Percentiles rank a stretch among this genome's conserved stretches.
Evolutionary conservation across 306 rosid species (phyloP).

Genomic region (Hippophae tibetana): DNA sequence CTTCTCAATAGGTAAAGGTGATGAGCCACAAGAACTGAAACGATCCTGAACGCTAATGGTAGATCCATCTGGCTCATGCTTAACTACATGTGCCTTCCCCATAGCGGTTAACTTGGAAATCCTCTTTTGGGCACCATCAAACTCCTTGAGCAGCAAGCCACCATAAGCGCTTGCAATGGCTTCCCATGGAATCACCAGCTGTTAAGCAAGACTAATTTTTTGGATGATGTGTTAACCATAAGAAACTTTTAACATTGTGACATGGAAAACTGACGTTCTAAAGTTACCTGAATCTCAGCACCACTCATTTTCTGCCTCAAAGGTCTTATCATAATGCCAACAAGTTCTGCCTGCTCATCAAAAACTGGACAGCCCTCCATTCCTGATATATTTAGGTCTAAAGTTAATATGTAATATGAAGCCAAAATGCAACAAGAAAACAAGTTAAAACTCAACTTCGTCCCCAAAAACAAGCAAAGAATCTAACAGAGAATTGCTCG

Average conservation of each 20-base stretch:
- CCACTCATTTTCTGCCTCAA: slow-evolving; percentile 73
- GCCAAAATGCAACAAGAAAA: slow-evolving; percentile 27
- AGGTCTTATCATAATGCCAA: slow-evolving; percentile 76
- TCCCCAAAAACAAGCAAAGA: neutral
- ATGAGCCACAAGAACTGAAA: slow-evolving; percentile 24
- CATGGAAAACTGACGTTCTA: slow-evolving; percentile 12
- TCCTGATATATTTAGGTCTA: slow-evolving; percentile 46
- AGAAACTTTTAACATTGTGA: slow-evolving; percentile 20
- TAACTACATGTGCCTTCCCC: slow-evolving; percentile 21
- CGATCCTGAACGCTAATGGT: slow-evolving; percentile 17
- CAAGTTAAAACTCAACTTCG: slow-evolving; percentile 12
- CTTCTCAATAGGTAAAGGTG: slow-evolving; percentile 48
- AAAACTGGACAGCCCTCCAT: slow-evolving; percentile 92
- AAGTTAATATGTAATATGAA: slow-evolving; percentile 26
- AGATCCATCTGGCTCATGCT: slow-evolving; percentile 19
- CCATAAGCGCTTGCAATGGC: slow-evolving; percentile 60
- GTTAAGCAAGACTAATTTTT: slow-evolving; percentile 69
- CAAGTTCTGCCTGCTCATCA: slow-evolving; percentile 45
- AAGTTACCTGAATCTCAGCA: slow-evolving; percentile 82
- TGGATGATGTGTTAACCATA: slow-evolving; percentile 49
- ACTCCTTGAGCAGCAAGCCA: slow-evolving; percentile 45
- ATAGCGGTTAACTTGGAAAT: slow-evolving; percentile 24
- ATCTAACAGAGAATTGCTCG: slow-evolving; percentile 16
- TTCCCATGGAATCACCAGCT: slow-evolving; percentile 98
- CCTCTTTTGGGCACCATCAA: slow-evolving; percentile 33